Percentiles rank a stretch among this genome's conserved stretches.
Evolutionary conservation across 495 filamentous ascomycete genomes (phyloP).

Genomic region (Extremus antarcticus): DNA sequence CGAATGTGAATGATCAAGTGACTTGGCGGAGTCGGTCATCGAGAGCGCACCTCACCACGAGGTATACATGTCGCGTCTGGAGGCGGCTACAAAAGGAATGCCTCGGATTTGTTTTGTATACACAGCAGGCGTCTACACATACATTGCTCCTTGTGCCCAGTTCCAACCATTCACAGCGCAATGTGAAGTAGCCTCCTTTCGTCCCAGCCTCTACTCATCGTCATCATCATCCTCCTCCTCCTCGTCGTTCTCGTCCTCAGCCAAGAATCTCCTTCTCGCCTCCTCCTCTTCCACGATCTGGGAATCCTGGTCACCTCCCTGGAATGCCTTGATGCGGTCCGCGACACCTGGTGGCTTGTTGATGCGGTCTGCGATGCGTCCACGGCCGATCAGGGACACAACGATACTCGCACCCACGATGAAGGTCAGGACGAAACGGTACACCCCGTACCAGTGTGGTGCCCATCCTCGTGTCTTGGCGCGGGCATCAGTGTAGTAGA

Average conservation of each 20-base stretch:
- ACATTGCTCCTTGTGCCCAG: background rate
- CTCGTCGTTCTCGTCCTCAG: conserved; percentile 29
- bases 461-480: conserved; percentile 68
- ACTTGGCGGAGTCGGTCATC: no score
- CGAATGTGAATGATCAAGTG: no score
- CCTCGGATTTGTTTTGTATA: background rate
- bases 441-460: conserved; percentile 85
- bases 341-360: conserved; percentile 35
- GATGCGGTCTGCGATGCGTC: conserved; percentile 60
- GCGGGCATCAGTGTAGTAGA: conserved; percentile 80
- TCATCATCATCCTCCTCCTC: conserved; percentile 17
- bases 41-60: no score
- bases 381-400: conserved; percentile 74
- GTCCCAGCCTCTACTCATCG: background rate
- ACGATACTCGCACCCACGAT: conserved; percentile 81
- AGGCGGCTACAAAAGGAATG: background rate
- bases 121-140: background rate
- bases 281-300: conserved; percentile 52
- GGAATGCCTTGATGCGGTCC: conserved; percentile 55
- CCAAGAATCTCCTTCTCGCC: conserved; percentile 35
- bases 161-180: background rate
- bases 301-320: conserved; percentile 45
- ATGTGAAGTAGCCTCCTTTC: no score
- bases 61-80: no score
- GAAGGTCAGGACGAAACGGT: conserved; percentile 93